Evolutionary conservation across 768 basidiomycete species (phyloP).

Genomic region (Naganishia vaughanmartiniae): DNA sequence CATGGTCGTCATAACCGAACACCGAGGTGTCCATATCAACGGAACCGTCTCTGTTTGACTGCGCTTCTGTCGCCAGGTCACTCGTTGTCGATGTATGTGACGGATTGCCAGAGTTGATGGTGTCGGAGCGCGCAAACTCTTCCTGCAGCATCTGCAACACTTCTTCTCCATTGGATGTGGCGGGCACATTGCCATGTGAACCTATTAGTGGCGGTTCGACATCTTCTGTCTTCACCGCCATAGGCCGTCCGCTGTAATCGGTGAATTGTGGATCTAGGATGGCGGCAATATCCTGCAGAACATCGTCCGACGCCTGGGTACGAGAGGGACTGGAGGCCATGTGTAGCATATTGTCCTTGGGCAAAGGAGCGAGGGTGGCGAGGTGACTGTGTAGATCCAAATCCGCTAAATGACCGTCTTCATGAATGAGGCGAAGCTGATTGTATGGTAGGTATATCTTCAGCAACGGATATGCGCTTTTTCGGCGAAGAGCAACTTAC

Average conservation of each 20-base stretch:
- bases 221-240: conserved; percentile 1
- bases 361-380: background rate
- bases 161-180: background rate
- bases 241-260: background rate
- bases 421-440: conserved; percentile 19
- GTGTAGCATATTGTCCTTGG: too few relatives aligned
- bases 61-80: background rate
- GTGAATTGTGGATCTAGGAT: conserved; percentile 20
- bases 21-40: conserved; percentile 2
- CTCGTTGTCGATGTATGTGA: too few relatives aligned
- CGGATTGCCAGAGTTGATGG: background rate
- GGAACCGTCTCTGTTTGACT: background rate
- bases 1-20: conserved; percentile 7
- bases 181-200: background rate
- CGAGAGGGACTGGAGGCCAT: conserved; percentile 2
- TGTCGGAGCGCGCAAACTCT: background rate
- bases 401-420: conserved; percentile 23
- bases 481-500: background rate
- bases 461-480: background rate
- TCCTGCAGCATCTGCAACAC: background rate
- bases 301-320: conserved; percentile 15
- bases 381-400: conserved; percentile 19
- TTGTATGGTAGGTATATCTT: background rate
- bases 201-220: background rate
- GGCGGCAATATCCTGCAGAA: conserved; percentile 13